Base-by-base conservation (phyloP, 2,329 filamentous ascomycete genomes). In the Scedosporium minutisporum region DNA sequence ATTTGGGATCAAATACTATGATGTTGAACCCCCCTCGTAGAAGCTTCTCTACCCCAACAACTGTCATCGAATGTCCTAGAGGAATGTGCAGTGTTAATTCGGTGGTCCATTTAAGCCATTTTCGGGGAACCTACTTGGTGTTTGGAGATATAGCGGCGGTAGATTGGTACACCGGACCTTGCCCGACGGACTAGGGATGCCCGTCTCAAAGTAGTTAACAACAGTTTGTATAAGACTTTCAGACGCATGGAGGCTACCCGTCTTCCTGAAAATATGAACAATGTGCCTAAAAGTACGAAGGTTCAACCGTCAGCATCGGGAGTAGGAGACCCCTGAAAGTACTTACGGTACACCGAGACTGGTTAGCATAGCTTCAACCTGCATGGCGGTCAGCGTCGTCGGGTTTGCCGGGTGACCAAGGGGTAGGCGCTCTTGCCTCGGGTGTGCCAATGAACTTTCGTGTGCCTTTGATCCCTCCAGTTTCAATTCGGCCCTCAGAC, bases 401-500 rank as follows among this genome's bases (percentile, higher is more conserved):
- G 44, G 25, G 23, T 1, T 41, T 16, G 23, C 14, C 16, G 16
- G 6, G 57, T 33, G 59, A 2, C 7, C 25, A 27, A 21, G 44
- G 44, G 61, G 57, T n/a, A 51, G 48, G 33, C 55, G 57, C 21
- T 33, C 71, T 67, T 77, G 90, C 90, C 79, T 97, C 93, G 7
- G 91, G 87, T 1, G 93, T 97, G 16, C 93, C 93, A 68, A 97
- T 97, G 71, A 95, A 97, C 73, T 97, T 97, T 64, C 95, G 85
- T 0, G 93, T 96, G n/a, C 87, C 87, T 66, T 80, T 85, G 66
- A 97, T 89, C 1, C 92, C 91, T 2, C 93, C 93, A 0, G 93
- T 97, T 74, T 97, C 91, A 2, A 84, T 71, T 41, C 90, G 83
- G 3, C 89, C 91, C 55, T 86, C 81, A 3, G 82, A 72, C 68